Conservation (phyloP, 805 yeast species). For the Blastobotrys terrestris region DNA sequence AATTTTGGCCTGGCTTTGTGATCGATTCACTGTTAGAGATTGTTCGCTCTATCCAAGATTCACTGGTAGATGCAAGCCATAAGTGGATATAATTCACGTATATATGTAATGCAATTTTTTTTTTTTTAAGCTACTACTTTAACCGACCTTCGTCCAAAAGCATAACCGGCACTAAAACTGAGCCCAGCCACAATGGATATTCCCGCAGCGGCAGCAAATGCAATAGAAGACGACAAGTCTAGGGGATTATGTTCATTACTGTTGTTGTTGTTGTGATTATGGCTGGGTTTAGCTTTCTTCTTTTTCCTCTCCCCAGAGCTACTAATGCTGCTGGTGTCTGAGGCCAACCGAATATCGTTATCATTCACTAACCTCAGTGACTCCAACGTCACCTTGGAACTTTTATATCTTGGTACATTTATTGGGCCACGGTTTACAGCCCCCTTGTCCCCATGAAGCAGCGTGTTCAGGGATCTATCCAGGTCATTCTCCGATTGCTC, state of each 20-base stretch:
- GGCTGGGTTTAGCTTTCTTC: not conserved
- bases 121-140: not conserved
- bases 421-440: not conserved
- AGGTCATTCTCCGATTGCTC: not conserved
- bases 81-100: constrained; percentile 13
- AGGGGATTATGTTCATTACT: not conserved
- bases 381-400: not conserved
- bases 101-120: not conserved
- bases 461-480: not conserved
- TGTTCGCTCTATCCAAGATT: constrained; percentile 97
- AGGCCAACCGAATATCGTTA: not conserved
- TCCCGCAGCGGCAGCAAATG: constrained; percentile 3
- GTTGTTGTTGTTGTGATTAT: too few relatives aligned
- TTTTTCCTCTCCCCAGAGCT: not conserved
- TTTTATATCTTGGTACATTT: not conserved
- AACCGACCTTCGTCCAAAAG: constrained; percentile 7
- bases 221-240: not conserved
- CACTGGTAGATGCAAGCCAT: constrained; percentile 97
- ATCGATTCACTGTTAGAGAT: constrained; percentile 97
- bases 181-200: constrained; percentile 8
- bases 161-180: constrained; percentile 8
- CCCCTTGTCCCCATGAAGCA: not conserved
- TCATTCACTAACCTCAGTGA: not conserved
- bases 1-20: constrained; percentile 95
- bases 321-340: not conserved